phyloP scores from a whole-genome alignment of 2,329 filamentous ascomycete species.

The Xylariaceae sp. region DNA sequence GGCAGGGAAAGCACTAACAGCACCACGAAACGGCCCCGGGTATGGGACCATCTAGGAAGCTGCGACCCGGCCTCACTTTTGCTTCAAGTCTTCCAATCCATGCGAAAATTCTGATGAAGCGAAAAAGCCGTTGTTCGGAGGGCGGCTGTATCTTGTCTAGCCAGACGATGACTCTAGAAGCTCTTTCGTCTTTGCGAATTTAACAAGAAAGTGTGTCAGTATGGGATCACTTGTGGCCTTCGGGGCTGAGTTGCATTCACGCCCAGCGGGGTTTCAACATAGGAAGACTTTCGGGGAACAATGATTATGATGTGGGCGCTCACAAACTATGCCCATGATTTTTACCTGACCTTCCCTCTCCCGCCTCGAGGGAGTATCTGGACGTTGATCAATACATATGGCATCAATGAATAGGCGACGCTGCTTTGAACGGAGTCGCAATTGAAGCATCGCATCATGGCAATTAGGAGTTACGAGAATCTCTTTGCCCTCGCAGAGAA shows the following conservation, averaged over 20 bases:
- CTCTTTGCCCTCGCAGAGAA: slow-evolving; percentile 3
- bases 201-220: not conserved
- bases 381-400: slow-evolving; percentile 10
- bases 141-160: not conserved
- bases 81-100: not conserved
- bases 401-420: slow-evolving; percentile 9
- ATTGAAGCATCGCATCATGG: not conserved
- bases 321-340: slow-evolving; percentile 3
- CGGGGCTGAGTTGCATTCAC: no score
- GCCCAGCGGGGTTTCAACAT: no score
- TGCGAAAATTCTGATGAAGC: not conserved
- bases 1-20: no score
- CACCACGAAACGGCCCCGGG: no score
- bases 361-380: not conserved
- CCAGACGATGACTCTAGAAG: slow-evolving; percentile 5
- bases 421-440: not conserved
- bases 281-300: no score
- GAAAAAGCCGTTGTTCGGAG: not conserved
- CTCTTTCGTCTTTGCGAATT: not conserved
- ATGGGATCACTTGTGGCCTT: not conserved
- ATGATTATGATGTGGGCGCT: no score
- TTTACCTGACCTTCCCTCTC: slow-evolving; percentile 1
- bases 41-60: no score
- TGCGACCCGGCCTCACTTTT: no score
- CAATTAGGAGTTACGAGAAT: slow-evolving; percentile 9